A percentile compares a stretch with the other conserved stretches of the same genome.
phyloP scores from a whole-genome alignment of 768 basidiomycete species.

The Hygrophorus russula region DNA sequence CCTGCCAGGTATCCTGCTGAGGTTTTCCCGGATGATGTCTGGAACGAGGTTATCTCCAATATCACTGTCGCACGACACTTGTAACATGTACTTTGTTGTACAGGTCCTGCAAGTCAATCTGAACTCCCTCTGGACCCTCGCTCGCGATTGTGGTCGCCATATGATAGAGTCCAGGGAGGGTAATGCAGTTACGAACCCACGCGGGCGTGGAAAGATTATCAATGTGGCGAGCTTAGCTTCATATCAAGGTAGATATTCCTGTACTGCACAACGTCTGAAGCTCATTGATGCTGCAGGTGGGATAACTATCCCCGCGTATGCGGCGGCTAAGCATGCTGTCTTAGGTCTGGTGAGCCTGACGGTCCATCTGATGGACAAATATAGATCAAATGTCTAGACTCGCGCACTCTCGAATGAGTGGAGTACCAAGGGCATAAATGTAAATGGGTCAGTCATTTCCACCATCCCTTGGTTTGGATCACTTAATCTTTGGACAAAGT shows the following conservation, averaged over 20 bases:
- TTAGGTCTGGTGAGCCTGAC: constrained; percentile 59
- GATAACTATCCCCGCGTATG: constrained; percentile 62
- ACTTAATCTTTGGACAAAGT: too few relatives aligned
- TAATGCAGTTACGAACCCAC: constrained; percentile 20
- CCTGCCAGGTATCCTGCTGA: constrained; percentile 30
- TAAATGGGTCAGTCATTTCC: too few relatives aligned
- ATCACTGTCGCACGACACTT: background rate
- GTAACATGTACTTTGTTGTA: background rate
- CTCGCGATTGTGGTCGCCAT: constrained; percentile 74
- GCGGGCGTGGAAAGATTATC: constrained; percentile 55
- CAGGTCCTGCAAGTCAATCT: constrained; percentile 83
- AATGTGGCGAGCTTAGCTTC: constrained; percentile 52
- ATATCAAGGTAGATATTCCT: constrained; percentile 41
- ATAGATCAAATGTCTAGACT: constrained; percentile 2
- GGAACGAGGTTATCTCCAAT: constrained; percentile 43
- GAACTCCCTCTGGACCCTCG: constrained; percentile 75
- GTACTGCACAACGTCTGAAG: background rate
- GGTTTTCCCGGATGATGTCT: constrained; percentile 50
- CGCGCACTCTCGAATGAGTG: constrained; percentile 82
- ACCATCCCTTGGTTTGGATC: too few relatives aligned
- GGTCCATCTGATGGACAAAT: too few relatives aligned
- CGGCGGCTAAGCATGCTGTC: constrained; percentile 74
- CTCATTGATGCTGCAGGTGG: too few relatives aligned
- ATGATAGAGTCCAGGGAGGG: constrained; percentile 43
- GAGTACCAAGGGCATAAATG: constrained; percentile 14